These are phyloP conservation scores for Globisporangium cederbergense DNA, from an alignment of 352 stramenopile genomes.

Conservation along the genomic window DNA sequence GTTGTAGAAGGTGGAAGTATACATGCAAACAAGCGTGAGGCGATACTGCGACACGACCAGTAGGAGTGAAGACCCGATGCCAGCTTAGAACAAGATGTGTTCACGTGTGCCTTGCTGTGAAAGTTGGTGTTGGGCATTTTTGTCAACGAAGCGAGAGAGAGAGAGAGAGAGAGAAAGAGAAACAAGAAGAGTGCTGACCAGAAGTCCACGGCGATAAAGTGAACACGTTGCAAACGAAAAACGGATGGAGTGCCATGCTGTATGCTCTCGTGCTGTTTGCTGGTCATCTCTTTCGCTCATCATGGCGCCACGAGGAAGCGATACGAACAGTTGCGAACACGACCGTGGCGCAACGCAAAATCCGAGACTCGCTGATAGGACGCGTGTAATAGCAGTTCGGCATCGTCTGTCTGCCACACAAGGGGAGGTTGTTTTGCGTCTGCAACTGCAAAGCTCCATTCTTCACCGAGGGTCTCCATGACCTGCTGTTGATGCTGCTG, in stretches of 20 bases:
- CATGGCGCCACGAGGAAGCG: neutral
- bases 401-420: neutral
- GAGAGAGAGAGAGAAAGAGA: neutral
- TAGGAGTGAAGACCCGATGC: neutral
- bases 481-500: no score
- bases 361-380: neutral
- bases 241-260: neutral
- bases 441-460: no score
- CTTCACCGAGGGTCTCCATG: no score
- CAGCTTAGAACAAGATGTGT: neutral
- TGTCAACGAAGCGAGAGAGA: neutral
- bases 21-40: neutral
- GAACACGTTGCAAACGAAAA: slow-evolving; percentile 2
- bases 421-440: no score
- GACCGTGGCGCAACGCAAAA: neutral
- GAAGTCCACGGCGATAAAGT: neutral
- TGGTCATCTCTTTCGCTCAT: neutral
- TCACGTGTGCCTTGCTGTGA: neutral
- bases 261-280: neutral
- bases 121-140: slow-evolving; percentile 1
- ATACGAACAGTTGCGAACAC: slow-evolving; percentile 7
- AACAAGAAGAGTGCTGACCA: neutral
- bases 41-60: neutral
- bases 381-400: no score
- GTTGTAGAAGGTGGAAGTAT: neutral